These are phyloP conservation scores for Rubia balearica DNA, from an alignment of 305 asterid species.

Conservation along the genomic window DNA sequence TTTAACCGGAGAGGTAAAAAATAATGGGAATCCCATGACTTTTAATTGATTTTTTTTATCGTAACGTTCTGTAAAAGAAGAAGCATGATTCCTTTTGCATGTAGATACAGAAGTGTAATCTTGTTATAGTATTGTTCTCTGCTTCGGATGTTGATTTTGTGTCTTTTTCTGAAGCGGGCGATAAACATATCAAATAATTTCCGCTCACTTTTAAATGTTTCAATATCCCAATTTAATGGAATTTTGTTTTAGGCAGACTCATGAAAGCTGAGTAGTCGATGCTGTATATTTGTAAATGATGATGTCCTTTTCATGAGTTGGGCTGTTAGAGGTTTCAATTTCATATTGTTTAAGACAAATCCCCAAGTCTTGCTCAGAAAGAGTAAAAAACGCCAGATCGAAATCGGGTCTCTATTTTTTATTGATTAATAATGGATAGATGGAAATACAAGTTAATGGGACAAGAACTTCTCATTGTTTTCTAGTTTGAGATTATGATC, in stretches of 20 bases:
- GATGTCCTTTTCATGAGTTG: background rate
- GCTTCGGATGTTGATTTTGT: background rate
- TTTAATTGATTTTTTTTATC: background rate
- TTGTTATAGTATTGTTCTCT: background rate
- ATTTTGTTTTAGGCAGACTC: background rate
- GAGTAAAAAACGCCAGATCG: too few relatives aligned
- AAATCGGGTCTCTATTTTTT: too few relatives aligned
- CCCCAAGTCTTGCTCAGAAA: too few relatives aligned
- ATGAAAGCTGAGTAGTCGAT: background rate
- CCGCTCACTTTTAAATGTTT: background rate
- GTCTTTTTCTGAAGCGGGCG: background rate
- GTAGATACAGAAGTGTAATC: background rate
- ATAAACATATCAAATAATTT: too few relatives aligned
- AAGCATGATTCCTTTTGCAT: background rate
- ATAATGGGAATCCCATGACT: background rate
- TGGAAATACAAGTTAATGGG: too few relatives aligned
- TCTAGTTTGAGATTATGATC: too few relatives aligned
- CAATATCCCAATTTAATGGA: background rate
- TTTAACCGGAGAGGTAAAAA: slow-evolving; percentile 13
- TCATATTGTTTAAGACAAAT: too few relatives aligned
- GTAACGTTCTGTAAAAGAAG: background rate
- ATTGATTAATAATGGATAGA: too few relatives aligned
- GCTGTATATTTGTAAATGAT: too few relatives aligned
- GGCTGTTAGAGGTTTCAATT: too few relatives aligned
- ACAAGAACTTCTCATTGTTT: too few relatives aligned